Conservation (phyloP, 352 stramenopile species). For the Phytophthora constricta region DNA sequence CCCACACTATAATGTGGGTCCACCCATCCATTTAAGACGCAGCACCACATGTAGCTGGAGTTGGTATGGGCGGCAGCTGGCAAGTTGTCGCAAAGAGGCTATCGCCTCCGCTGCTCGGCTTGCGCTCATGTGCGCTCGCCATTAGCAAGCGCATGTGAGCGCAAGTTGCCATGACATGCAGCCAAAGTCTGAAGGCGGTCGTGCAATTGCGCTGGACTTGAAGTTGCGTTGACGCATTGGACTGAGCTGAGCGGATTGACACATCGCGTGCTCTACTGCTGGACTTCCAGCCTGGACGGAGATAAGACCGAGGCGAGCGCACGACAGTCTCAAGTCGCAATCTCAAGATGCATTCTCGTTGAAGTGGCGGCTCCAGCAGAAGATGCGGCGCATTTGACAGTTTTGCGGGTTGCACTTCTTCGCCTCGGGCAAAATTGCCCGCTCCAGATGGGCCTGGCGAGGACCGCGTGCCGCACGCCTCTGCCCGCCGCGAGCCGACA, state of each 20-base stretch:
- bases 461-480: not conserved
- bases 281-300: too few relatives aligned
- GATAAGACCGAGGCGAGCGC: not conserved
- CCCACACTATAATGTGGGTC: too few relatives aligned
- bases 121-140: not conserved
- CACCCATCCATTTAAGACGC: too few relatives aligned
- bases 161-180: not conserved
- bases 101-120: too few relatives aligned
- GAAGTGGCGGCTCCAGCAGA: not conserved
- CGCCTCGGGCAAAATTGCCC: not conserved
- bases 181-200: not conserved
- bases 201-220: conserved; percentile 27
- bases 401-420: not conserved
- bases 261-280: conserved; percentile 1
- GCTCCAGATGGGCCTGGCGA: not conserved
- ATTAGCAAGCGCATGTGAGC: not conserved
- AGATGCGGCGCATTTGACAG: not conserved
- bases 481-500: not conserved
- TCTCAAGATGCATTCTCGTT: not conserved
- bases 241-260: not conserved
- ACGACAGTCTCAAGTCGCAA: not conserved
- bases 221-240: conserved; percentile 12
- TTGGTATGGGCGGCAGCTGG: too few relatives aligned
- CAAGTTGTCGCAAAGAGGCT: too few relatives aligned
- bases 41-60: too few relatives aligned